Evolutionary conservation across 148 eudicot genomes (phyloP).

Genomic region (Chenopodium suecicum): DNA sequence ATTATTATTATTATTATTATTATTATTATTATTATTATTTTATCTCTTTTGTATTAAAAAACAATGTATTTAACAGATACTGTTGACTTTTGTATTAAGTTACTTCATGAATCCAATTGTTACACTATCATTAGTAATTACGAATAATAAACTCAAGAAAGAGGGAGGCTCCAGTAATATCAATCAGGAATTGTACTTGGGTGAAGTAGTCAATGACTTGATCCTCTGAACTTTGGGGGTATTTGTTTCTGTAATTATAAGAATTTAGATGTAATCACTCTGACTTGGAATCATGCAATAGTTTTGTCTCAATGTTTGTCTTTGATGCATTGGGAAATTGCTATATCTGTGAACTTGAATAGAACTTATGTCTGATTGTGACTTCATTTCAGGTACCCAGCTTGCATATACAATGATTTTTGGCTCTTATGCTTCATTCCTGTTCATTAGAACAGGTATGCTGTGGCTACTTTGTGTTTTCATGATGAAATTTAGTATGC

Average conservation of each 20-base stretch:
- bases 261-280: not conserved
- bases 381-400: conserved; percentile 67
- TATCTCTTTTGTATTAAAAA: too few species aligned
- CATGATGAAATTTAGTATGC: not conserved
- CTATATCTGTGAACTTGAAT: conserved; percentile 9
- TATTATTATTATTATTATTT: too few species aligned
- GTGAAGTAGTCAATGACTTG: not conserved
- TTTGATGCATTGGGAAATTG: not conserved
- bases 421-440: conserved; percentile 89
- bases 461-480: conserved; percentile 11
- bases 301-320: not conserved
- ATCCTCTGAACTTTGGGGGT: not conserved
- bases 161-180: not conserved
- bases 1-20: too few species aligned
- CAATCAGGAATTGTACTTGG: not conserved
- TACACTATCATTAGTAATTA: too few species aligned
- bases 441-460: conserved; percentile 74
- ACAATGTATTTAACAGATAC: too few species aligned
- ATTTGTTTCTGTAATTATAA: not conserved
- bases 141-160: not conserved
- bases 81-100: too few species aligned
- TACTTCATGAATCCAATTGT: too few species aligned
- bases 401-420: conserved; percentile 86
- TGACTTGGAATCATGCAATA: not conserved
- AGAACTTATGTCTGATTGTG: conserved; percentile 6